Evolutionary conservation across 108 stramenopile genomes (phyloP).

Genomic region (Nannochloropsis oceanica): DNA sequence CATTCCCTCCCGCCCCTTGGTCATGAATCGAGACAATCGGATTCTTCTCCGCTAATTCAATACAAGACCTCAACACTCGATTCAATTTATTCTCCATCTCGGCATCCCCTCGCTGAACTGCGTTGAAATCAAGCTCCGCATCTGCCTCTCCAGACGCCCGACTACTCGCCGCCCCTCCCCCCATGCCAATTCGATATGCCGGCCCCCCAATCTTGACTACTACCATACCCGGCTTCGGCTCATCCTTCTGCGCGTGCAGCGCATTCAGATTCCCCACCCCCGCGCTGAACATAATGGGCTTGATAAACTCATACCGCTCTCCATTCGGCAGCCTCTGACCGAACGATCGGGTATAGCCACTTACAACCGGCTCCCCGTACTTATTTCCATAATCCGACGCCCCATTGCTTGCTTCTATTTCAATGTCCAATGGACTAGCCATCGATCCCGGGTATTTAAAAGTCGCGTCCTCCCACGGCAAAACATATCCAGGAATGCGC

Average conservation of each 20-base stretch:
- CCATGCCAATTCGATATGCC: constrained; percentile 94
- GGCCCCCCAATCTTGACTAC: constrained; percentile 96
- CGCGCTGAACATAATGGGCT: constrained; percentile 98
- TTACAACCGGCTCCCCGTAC: constrained; percentile 93
- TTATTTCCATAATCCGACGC: constrained; percentile 99
- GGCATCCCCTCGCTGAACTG: constrained; percentile 97
- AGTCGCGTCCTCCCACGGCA: constrained; percentile 82
- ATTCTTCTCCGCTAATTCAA: constrained; percentile 83
- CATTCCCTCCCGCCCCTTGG: constrained; percentile 98
- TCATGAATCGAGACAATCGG: constrained; percentile 87
- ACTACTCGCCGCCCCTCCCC: constrained; percentile 88
- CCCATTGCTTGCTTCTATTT: constrained; percentile 84
- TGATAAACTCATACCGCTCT: constrained; percentile 78
- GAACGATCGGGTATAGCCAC: constrained; percentile 86
- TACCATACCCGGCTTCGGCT: constrained; percentile 80
- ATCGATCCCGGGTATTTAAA: constrained; percentile 59
- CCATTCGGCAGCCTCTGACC: constrained; percentile 82
- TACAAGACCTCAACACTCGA: constrained; percentile 89
- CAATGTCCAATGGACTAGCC: constrained; percentile 77
- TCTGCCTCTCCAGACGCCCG: constrained; percentile 53
- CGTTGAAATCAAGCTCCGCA: constrained; percentile 90
- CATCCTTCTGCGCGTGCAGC: constrained; percentile 71
- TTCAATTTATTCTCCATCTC: constrained; percentile 99
- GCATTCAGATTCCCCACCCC: constrained; percentile 89
- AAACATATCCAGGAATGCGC: constrained; percentile 70